Percentiles rank a stretch among this genome's conserved stretches.
Evolutionary conservation across 2,329 filamentous ascomycete species (phyloP).

Genomic region (Colletotrichum liaoningense): DNA sequence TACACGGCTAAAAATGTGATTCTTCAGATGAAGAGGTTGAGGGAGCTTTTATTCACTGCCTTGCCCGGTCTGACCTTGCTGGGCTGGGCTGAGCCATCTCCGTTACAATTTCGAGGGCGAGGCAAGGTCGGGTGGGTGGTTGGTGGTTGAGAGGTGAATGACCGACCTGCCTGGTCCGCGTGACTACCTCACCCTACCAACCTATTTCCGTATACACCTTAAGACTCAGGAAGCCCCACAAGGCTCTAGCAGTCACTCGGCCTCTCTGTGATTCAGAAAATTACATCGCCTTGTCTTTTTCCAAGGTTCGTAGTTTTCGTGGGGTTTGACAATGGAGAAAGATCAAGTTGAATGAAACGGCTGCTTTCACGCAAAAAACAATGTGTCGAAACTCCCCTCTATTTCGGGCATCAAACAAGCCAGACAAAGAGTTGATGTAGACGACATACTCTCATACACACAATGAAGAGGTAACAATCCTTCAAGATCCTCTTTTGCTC

Average conservation of each 20-base stretch:
- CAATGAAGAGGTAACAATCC: background rate
- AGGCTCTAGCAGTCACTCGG: background rate
- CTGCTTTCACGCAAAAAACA: background rate
- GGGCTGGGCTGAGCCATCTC: too few species aligned
- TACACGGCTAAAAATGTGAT: too few species aligned
- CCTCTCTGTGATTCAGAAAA: background rate
- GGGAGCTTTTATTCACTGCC: too few species aligned
- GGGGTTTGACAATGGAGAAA: background rate
- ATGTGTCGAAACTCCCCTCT: background rate
- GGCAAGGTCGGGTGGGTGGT: background rate
- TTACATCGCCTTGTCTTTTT: too few species aligned
- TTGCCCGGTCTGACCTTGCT: too few species aligned
- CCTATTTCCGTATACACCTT: background rate
- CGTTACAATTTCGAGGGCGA: background rate
- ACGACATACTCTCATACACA: background rate
- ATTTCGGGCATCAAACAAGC: background rate
- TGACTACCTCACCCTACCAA: background rate
- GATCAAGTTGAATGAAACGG: background rate
- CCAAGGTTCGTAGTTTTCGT: background rate
- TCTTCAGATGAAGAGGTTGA: too few species aligned
- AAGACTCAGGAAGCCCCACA: background rate
- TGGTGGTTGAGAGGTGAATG: background rate
- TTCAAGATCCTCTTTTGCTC: background rate
- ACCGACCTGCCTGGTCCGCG: background rate
- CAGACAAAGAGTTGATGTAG: background rate